Percentiles rank a stretch among this genome's conserved stretches.
Evolutionary conservation across 2,329 filamentous ascomycete genomes (phyloP).

Genomic region (Botrytis byssoidea): DNA sequence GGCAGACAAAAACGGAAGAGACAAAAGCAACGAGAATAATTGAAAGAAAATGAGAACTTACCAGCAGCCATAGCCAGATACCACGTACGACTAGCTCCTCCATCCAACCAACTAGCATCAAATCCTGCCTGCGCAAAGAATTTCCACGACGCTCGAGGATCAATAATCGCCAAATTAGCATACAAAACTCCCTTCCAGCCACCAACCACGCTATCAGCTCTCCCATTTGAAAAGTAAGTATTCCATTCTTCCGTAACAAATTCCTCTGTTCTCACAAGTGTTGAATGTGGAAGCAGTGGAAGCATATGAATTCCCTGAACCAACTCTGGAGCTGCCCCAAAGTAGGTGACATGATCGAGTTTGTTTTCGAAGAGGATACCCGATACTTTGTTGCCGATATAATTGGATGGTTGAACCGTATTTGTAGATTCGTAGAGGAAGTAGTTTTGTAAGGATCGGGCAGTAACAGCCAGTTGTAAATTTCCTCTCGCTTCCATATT

Average conservation of each 20-base stretch:
- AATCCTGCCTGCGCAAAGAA: conserved; percentile 72
- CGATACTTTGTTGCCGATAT: conserved; percentile 73
- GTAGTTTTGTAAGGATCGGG: conserved; percentile 72
- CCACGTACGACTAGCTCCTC: conserved; percentile 81
- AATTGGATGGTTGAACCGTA: conserved; percentile 68
- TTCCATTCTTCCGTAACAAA: conserved; percentile 87
- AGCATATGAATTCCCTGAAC: conserved; percentile 53
- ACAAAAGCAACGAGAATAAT: neutral
- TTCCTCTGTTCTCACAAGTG: conserved; percentile 60
- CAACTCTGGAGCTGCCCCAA: conserved; percentile 70
- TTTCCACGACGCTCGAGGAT: conserved; percentile 66
- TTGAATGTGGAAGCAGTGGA: conserved; percentile 47
- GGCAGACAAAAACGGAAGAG: neutral
- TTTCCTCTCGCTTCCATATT: conserved; percentile 77
- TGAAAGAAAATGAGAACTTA: conserved; percentile 34
- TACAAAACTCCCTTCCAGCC: conserved; percentile 87
- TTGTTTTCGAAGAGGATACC: conserved; percentile 91
- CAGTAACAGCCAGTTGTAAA: conserved; percentile 77
- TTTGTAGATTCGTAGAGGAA: conserved; percentile 77
- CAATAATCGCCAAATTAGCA: conserved; percentile 75
- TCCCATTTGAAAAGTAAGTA: conserved; percentile 68
- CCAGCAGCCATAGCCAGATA: conserved; percentile 78
- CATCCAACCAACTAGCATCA: conserved; percentile 69
- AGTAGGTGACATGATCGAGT: conserved; percentile 88
- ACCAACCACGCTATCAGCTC: conserved; percentile 62